Evolutionary conservation across 768 basidiomycete genomes (phyloP), one percentile per base, ranked within the genome.

Genomic region (Rhodosporidiobolus sp.): DNA sequence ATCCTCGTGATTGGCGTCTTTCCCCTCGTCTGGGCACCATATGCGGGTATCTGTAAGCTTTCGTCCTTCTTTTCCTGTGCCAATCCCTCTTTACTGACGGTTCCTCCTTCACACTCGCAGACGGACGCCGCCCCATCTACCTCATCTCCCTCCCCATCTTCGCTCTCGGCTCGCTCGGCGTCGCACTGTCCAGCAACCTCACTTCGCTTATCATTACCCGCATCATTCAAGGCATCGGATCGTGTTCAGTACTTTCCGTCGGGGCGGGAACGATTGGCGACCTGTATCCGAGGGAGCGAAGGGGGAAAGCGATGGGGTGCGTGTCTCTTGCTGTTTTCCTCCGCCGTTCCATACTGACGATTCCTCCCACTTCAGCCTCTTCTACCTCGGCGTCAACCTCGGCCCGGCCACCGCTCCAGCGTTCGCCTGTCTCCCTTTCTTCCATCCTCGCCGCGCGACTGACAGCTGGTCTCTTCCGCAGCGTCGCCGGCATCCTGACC

Each of bases 261-360:
- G 72, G 72, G 2, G 67, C 68, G 3, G 72, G 72, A 0, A 74
- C 67, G 1, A 69, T 74, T 6, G 63, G 67, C 20, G 72, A 74
- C 30, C 24, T 69, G 14, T 74, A 74, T 32, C 59, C 52, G 1
- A 45, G 49, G 16, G 24, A 50, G 19, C 19, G 45, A 12, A 61
- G 72, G 4, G 72, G 67, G 0, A 43, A 38, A 2, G 67, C 72
- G 0, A 70, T 74, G 68, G 69, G 63, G 56, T 38, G 6, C 24
- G 17, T 35, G 7, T 3, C 56, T 43, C 26, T 22, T 24, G 5
- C 38, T 4, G 19, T 43, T 43, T 43, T 43, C 38, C 14, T 43
- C 38, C 14, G 8, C 38, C 14, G 38, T 43, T n/a, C 8, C 38
- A 14, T 43, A 43, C 38, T 43, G 38, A 43, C 38, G 38, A 7